A percentile compares a stretch with the other conserved stretches of the same genome.
Conservation (phyloP, 2,329 filamentous ascomycete genomes). For the Hypomyces perniciosus region DNA sequence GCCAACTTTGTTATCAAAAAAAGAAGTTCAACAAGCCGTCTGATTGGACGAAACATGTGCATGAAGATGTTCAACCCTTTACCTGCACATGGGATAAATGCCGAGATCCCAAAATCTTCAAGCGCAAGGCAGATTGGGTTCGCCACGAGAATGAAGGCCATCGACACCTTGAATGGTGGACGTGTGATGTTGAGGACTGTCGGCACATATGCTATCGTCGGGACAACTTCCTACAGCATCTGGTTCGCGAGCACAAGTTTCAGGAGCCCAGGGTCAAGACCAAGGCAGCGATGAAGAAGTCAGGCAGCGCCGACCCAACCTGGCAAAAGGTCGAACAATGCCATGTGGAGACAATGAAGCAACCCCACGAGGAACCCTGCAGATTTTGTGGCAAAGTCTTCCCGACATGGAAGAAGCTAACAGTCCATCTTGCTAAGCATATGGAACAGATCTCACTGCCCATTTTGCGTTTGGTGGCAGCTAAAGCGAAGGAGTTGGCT, state of each 20-base stretch:
- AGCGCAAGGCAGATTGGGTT: slow-evolving; percentile 93
- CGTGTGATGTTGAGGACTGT: slow-evolving; percentile 75
- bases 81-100: slow-evolving; percentile 86
- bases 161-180: slow-evolving; percentile 86
- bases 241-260: slow-evolving; percentile 86
- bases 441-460: slow-evolving; percentile 90
- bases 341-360: slow-evolving; percentile 59
- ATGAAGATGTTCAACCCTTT: slow-evolving; percentile 89
- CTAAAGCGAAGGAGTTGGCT: slow-evolving; percentile 41
- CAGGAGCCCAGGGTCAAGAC: slow-evolving; percentile 74
- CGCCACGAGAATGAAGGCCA: slow-evolving; percentile 90
- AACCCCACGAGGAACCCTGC: slow-evolving; percentile 71
- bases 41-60: slow-evolving; percentile 95
- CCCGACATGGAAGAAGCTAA: slow-evolving; percentile 85
- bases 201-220: slow-evolving; percentile 77
- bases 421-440: slow-evolving; percentile 87
- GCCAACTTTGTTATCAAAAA: slow-evolving; percentile 75
- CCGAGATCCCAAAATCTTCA: slow-evolving; percentile 83
- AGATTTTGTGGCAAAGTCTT: slow-evolving; percentile 80
- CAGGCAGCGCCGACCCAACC: slow-evolving; percentile 54
- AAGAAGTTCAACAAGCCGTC: slow-evolving; percentile 88
- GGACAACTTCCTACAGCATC: slow-evolving; percentile 89
- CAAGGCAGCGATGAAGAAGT: slow-evolving; percentile 59
- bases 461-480: slow-evolving; percentile 56
- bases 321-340: slow-evolving; percentile 76